Evolutionary conservation across 2,329 filamentous ascomycete species (phyloP).

Genomic region (Cryphonectria carpinicola): DNA sequence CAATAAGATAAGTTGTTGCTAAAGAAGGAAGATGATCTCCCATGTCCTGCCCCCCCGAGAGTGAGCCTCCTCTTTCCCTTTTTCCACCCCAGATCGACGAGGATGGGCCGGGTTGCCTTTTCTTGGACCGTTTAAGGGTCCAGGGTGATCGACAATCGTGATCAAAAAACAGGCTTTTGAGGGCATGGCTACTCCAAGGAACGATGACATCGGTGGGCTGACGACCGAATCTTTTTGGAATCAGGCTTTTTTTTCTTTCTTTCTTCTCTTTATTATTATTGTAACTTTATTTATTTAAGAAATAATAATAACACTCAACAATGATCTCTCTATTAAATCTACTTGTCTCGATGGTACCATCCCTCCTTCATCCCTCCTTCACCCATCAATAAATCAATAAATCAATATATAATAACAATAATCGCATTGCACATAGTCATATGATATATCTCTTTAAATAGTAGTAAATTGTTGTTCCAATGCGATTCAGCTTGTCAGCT

Average conservation of each 20-base stretch:
- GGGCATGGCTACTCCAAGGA: background rate
- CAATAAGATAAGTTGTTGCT: background rate
- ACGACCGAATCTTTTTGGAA: background rate
- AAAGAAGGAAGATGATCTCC: background rate
- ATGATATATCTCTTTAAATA: background rate
- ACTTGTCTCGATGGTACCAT: too few relatives aligned
- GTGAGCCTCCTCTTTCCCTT: background rate
- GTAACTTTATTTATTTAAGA: too few relatives aligned
- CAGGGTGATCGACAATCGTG: background rate
- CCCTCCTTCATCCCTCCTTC: too few relatives aligned
- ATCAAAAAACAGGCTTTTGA: constrained; percentile 17
- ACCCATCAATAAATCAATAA: background rate
- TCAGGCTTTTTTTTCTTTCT: background rate
- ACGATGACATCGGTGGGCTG: constrained; percentile 15
- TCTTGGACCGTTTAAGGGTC: background rate
- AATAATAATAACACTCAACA: too few relatives aligned
- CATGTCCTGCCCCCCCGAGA: background rate
- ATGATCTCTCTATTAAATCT: too few relatives aligned
- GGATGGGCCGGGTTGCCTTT: too few relatives aligned
- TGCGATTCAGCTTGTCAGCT: background rate
- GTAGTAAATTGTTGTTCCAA: background rate
- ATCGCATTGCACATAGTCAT: background rate
- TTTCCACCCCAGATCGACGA: background rate
- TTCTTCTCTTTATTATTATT: background rate
- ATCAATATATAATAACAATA: too few relatives aligned